phyloP scores from a whole-genome alignment of 768 basidiomycete genomes.

The Leccinum ochraceum region DNA sequence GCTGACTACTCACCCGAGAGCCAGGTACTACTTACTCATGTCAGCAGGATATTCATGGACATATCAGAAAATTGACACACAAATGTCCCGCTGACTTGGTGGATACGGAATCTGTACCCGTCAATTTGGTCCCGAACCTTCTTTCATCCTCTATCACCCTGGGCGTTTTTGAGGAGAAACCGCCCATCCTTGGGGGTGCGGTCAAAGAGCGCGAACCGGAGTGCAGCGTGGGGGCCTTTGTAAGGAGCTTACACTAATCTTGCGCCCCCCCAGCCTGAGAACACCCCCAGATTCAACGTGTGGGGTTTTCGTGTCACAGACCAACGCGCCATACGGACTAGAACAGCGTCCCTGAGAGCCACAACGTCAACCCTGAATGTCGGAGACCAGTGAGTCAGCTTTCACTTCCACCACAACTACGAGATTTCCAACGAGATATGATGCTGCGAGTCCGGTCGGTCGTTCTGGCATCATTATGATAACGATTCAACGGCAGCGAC shows the following conservation, averaged over 20 bases:
- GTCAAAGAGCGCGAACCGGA: slow-evolving; percentile 12
- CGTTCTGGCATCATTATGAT: background rate
- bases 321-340: background rate
- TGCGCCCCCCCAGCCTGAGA: background rate
- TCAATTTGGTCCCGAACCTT: background rate
- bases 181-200: slow-evolving; percentile 4
- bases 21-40: slow-evolving; percentile 10
- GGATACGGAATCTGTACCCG: slow-evolving; percentile 20
- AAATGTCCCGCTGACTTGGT: slow-evolving; percentile 6
- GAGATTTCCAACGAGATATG: background rate
- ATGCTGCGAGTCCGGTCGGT: background rate
- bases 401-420: background rate
- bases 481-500: background rate
- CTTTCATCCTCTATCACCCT: background rate
- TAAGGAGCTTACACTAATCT: background rate
- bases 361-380: background rate
- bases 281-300: background rate
- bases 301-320: slow-evolving; percentile 3
- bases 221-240: slow-evolving; percentile 2
- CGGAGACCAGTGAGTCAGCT: background rate
- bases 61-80: slow-evolving; percentile 14
- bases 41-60: slow-evolving; percentile 11
- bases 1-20: slow-evolving; percentile 7
- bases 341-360: slow-evolving; percentile 4
- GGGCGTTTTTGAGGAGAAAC: background rate